Base-by-base conservation (phyloP, 1,139 yeast genomes). In the Petasospora rhodanensis region DNA sequence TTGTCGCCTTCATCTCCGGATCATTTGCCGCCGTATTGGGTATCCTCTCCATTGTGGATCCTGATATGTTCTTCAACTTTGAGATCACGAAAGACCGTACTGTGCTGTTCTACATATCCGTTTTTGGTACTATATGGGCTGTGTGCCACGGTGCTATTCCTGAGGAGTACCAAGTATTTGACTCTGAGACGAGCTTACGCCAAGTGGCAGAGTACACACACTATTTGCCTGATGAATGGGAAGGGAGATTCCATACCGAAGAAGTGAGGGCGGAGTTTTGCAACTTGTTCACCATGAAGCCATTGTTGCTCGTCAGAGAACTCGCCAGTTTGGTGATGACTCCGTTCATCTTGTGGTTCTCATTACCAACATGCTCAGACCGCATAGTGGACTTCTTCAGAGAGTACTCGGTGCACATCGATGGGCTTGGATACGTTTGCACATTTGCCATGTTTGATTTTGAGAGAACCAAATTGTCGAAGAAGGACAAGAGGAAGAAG, bases 401-500 rank as follows among this genome's bases (percentile, higher is more conserved):
- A 37, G 96, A 91, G 41, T 81, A 76, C 47, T 79, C 95, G 9
- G 78, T 87, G 10, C 93, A 89, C 55, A 86, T 89, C 29, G 97
- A 89, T 60, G 97, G 96, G 0, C 64, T 91, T 28, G 99, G 98
- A 0, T 83, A 89, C 51, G 95, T 91, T 22, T 91, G 98, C 54
- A 80, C 85, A 26, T 86, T 79, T 66, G 97, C 98, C 3, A 83
- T 85, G 77, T 93, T 91, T 59, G 82, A 79, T 45, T 73, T 76
- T 39, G 70, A 70, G 43, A 74, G 70, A 45, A 68, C 72, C 46
- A 53, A 50, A 26, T 60, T 54, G 32, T 50, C 49, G 22, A 42
- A 44, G 6, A 46, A 40, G 46, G 44, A 22, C 40, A 42, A 22
- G 43, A 46, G 35, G 31, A 40, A 33, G 14, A 31, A 22, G 22